These are phyloP conservation scores for Mortierella sp. DNA, from an alignment of 371 early-diverging fungal genomes.

Conservation along the genomic window DNA sequence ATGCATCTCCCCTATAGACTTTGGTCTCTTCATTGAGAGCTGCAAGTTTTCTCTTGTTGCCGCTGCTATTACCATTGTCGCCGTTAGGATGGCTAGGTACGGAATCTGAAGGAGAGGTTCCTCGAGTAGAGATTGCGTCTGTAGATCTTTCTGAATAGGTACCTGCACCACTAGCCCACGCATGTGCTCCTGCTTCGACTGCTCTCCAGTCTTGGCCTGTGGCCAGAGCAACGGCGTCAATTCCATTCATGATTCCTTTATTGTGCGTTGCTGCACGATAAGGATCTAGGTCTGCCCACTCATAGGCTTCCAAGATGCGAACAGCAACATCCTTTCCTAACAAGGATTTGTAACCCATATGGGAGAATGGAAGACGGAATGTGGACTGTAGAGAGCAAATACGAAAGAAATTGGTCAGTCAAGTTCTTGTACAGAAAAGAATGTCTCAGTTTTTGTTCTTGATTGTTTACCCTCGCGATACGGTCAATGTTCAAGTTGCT, in stretches of 20 bases:
- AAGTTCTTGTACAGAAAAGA: not conserved
- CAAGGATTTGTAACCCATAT: conserved; percentile 69
- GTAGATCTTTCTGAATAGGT: conserved; percentile 34
- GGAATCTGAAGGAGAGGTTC: not conserved
- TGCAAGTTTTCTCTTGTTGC: conserved; percentile 15
- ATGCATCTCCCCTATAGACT: conserved; percentile 48
- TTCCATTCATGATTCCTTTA: conserved; percentile 84
- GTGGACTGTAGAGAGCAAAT: conserved; percentile 51
- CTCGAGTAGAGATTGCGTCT: not conserved
- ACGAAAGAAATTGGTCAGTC: no score
- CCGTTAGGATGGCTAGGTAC: not conserved
- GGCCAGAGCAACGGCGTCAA: conserved; percentile 80
- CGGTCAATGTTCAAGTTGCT: conserved; percentile 73
- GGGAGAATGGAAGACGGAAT: conserved; percentile 68
- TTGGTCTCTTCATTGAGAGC: not conserved
- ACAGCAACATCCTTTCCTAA: conserved; percentile 67
- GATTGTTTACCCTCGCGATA: conserved; percentile 64
- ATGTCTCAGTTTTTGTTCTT: not conserved
- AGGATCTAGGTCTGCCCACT: conserved; percentile 76
- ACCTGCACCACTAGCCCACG: conserved; percentile 66
- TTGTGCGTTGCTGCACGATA: conserved; percentile 79
- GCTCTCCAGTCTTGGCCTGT: conserved; percentile 85
- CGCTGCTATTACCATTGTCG: not conserved
- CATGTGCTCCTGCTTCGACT: conserved; percentile 76
- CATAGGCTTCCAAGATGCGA: conserved; percentile 71